Percentiles rank a stretch among this genome's conserved stretches.
phyloP scores from a whole-genome alignment of 768 basidiomycete species.

The Saitozyma podzolica region DNA sequence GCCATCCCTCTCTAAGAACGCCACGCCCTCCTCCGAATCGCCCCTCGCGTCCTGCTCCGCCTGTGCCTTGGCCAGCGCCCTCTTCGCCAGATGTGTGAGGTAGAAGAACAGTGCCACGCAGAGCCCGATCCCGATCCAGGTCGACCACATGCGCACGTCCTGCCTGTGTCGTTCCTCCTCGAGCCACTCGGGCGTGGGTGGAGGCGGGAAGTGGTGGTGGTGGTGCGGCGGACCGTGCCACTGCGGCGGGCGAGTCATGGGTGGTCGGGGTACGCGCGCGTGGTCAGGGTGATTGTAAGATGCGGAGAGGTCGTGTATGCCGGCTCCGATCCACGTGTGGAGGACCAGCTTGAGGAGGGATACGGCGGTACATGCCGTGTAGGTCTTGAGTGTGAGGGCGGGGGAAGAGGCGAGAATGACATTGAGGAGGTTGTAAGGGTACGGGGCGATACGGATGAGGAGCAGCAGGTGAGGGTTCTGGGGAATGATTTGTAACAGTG shows the following conservation, averaged over 20 bases:
- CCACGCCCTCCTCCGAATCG: neutral
- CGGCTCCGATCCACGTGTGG: slow-evolving; percentile 76
- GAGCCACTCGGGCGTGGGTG: slow-evolving; percentile 5
- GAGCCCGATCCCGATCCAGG: slow-evolving; percentile 35
- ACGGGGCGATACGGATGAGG: slow-evolving; percentile 72
- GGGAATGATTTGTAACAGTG: slow-evolving; percentile 83
- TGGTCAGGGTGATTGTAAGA: neutral
- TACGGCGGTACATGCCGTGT: slow-evolving; percentile 72
- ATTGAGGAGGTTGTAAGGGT: slow-evolving; percentile 80
- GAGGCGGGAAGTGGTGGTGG: slow-evolving; percentile 4
- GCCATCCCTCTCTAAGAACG: no score
- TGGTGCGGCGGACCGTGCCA: neutral
- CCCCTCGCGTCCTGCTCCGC: slow-evolving; percentile 26
- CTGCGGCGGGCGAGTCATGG: neutral
- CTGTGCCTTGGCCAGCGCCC: slow-evolving; percentile 34
- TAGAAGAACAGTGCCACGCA: slow-evolving; percentile 42
- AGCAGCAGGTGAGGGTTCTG: slow-evolving; percentile 82
- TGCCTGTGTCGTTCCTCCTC: slow-evolving; percentile 10
- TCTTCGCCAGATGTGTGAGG: slow-evolving; percentile 39
- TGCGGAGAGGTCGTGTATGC: slow-evolving; percentile 37
- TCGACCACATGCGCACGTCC: slow-evolving; percentile 27
- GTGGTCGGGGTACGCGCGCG: neutral
- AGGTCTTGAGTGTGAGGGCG: slow-evolving; percentile 63
- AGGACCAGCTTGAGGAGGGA: slow-evolving; percentile 87
- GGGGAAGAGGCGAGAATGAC: slow-evolving; percentile 86